A percentile compares a stretch with the other conserved stretches of the same genome.
phyloP scores from a whole-genome alignment of 345 rosid genomes.

The Pelargonium nanum region DNA sequence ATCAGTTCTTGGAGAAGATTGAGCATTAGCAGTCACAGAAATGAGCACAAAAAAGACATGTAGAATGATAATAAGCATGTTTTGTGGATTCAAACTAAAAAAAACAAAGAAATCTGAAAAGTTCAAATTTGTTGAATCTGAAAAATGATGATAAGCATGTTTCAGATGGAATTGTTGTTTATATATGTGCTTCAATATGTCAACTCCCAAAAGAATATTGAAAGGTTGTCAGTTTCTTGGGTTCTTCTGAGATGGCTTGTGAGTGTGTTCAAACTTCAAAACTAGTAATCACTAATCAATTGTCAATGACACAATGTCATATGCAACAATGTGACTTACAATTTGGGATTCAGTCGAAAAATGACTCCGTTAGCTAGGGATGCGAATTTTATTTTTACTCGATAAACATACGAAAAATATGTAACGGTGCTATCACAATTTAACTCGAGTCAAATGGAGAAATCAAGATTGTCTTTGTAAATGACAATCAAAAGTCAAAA shows the following conservation, averaged over 20 bases:
- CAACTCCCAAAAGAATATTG: too few species aligned
- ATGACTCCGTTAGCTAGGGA: too few species aligned
- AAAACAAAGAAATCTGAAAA: too few species aligned
- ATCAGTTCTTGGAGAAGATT: constrained; percentile 13
- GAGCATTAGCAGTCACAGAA: constrained; percentile 17
- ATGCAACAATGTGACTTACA: neutral
- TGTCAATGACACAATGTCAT: too few species aligned
- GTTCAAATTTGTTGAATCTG: neutral
- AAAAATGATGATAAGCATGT: too few species aligned
- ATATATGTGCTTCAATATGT: neutral
- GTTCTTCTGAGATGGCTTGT: constrained; percentile 12
- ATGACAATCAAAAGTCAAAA: constrained; percentile 11
- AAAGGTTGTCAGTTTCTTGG: constrained; percentile 12
- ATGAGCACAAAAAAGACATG: constrained; percentile 9
- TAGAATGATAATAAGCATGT: neutral
- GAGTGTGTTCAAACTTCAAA: constrained; percentile 7
- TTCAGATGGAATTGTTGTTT: constrained; percentile 8
- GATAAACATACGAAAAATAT: too few species aligned
- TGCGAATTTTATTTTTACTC: too few species aligned
- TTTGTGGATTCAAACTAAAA: too few species aligned
- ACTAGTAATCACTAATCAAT: too few species aligned
- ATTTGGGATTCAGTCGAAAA: constrained; percentile 14
- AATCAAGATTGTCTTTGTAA: too few species aligned
- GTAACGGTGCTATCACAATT: constrained; percentile 1
- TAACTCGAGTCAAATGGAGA: neutral